Base-by-base conservation (phyloP, 441 rosid species). In the Pelargonium fulgidum region DNA sequence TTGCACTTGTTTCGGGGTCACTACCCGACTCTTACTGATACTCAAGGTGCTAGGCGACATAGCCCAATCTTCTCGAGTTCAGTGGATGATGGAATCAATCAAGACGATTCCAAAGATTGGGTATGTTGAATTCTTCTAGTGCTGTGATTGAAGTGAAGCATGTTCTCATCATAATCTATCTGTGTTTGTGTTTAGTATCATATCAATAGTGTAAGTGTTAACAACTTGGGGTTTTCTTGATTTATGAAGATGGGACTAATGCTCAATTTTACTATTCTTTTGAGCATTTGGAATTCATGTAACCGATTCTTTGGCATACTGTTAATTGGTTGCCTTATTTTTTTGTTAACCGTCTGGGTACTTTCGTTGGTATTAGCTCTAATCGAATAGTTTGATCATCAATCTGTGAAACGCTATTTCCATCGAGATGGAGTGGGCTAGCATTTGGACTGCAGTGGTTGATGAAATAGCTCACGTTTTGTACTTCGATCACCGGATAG, bases 91-190 rank as follows among this genome's bases (percentile, higher is more conserved):
- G 85, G 75, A 16, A 54, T 48, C 65, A 78, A 81, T 68, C 79
- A 82, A 4, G 86, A 81, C 67, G 72, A 73, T 39, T 67, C 85
- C 4, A 80, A 76, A 70, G 85, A 82, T 58, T 88, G 81, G 86
- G 88, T 85, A 78, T 41, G 79, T 36, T 16, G 14, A 19, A 33
- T 42, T 64, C 47, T 33, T 1, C 17, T 50, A 13, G 17, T 13
- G 1, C 9, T 45, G 10, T 22, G 54, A 2, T 48, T 14, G 12
- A 48, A 36, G 8, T 36, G 41, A 36, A 36, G 41, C 41, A 6
- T 36, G 41, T 36, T 36, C 8, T 36, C 41, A 29, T 48, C 14
- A 48, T 48, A 13, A 48, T 13, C 13, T 13, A 13, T 48, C 56
- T n/a, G n/a, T n/a, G n/a, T n/a, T n/a, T 48, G 56, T 48, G 56